Evolutionary conservation across 2,329 filamentous ascomycete species (phyloP), one percentile per base, ranked within the genome.

Genomic region (Apiospora aurea): DNA sequence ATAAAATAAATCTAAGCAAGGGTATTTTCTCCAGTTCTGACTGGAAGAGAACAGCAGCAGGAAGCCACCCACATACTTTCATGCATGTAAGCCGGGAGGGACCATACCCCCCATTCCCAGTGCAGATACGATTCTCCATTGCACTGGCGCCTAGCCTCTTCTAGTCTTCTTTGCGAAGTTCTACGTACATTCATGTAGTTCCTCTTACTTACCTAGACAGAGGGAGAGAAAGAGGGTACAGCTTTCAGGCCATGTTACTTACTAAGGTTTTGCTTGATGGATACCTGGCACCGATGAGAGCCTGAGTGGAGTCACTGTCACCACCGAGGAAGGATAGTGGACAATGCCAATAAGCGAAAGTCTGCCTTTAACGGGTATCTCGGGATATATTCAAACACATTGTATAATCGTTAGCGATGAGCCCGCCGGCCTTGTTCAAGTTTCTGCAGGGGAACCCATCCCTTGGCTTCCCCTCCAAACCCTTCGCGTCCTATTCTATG

Each of bases 121-220:
- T 57, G 8, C 49, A 26, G 14, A 53, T 43, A 46, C 44, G 14
- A 53, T 43, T 21, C 44, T 24, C 51, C 26, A 26, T 41, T 11
- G 8, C 34, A 38, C 41, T 41, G 34, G 57, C 34, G 11, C 57
- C 57, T 64, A 41, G 57, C 57, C 21, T 18, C 34, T 64, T 64
- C 34, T 14, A 41, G 57, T 41, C 57, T 64, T 64, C 18, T 41
- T 64, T 64, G 29, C 57, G 57, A 64, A 41, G 41, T 24, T 53
- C 21, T 53, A 53, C n/a, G 7, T 21, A 16, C 29, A 57, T 11
- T 29, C 26, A 53, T 26, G 11, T 16, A 29, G 51, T n/a, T 51
- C 24, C 11, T 29, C 26, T 29, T 26, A 14, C 24, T 26, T 6
- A 29, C n/a, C 24, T 24, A 11, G 13, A 11, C 24, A 7, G 51